Evolutionary conservation across 2,329 filamentous ascomycete genomes (phyloP).

Genomic region (Pezizomycotina sp.): DNA sequence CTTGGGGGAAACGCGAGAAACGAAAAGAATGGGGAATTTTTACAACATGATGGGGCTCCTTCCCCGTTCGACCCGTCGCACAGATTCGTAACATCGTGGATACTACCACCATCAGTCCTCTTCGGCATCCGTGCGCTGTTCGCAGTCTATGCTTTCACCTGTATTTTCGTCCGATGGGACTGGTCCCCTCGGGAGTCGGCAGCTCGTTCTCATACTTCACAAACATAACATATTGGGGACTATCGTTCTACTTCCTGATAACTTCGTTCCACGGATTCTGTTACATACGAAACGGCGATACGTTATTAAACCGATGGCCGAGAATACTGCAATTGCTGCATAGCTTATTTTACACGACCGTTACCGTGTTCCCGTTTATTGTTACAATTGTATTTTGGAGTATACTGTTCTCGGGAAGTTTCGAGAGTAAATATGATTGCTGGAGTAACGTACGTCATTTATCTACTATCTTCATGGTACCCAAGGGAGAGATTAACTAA

Average conservation of each 20-base stretch:
- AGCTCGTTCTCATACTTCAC: slow-evolving; percentile 69
- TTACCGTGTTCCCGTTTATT: slow-evolving; percentile 48
- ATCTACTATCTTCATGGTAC: slow-evolving; percentile 4
- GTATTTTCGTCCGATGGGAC: slow-evolving; percentile 51
- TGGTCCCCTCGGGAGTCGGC: slow-evolving; percentile 37
- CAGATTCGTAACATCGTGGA: slow-evolving; percentile 66
- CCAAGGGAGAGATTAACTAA: slow-evolving; percentile 4
- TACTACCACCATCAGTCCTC: slow-evolving; percentile 49
- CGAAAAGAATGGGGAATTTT: too few species aligned
- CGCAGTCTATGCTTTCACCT: slow-evolving; percentile 51
- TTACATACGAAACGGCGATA: slow-evolving; percentile 39
- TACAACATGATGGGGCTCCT: too few species aligned
- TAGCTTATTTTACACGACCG: slow-evolving; percentile 44
- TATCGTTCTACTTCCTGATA: slow-evolving; percentile 61
- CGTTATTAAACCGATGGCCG: slow-evolving; percentile 42
- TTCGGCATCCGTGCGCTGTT: slow-evolving; percentile 36
- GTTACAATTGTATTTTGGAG: slow-evolving; percentile 58
- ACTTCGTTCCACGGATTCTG: slow-evolving; percentile 42
- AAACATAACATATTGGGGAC: slow-evolving; percentile 62
- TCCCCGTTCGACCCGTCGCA: slow-evolving; percentile 36
- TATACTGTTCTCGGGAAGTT: slow-evolving; percentile 39
- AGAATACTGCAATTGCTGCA: slow-evolving; percentile 49
- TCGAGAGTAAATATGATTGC: slow-evolving; percentile 34
- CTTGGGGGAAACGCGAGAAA: too few species aligned
- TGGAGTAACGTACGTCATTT: slow-evolving; percentile 36